Evolutionary conservation across 257 asterid species (phyloP), one percentile per base, ranked within the genome.

Genomic region (Fraxinus americana): DNA sequence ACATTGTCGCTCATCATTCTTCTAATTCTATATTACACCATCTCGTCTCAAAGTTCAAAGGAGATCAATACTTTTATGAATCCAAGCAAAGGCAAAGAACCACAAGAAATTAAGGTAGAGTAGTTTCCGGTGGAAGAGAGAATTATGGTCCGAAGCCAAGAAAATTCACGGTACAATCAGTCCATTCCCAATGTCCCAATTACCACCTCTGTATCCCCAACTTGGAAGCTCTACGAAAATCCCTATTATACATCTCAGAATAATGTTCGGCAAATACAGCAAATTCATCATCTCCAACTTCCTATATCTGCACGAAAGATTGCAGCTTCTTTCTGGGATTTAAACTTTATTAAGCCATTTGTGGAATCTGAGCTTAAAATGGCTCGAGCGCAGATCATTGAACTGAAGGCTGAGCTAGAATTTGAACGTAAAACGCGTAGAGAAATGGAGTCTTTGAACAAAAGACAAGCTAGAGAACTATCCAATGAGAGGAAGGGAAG

Each of bases 141-240:
- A 88, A 80, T 87, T 88, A 86, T 69, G 91, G 82, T 82, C 82
- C 77, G 50, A 81, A 83, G 73, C 85, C 87, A 83, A 23, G 88
- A 85, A 83, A 81, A 73, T 82, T 77, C 76, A 19, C 19, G 25
- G 66, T 38, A 79, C 71, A 76, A 76, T 38, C 67, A 77, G 12
- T 41, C 80, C 25, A 69, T 77, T 79, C 68, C 82, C 41, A 79
- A 75, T 54, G 78, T 82, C 75, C 86, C 89, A 63, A 77, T 75
- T 75, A 75, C 79, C 50, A 48, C 83, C 52, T 45, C 52, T 16
- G 61, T 72, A 39, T 76, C 63, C 81, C 93, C 98, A 66, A 78
- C 90, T 79, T 92, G 97, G 97, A 92, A 94, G 74, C 70, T 94
- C 27, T 94, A 94, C 79, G 96, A 94, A 77, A 94, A 92, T 70